Base-by-base conservation (phyloP, 345 rosid genomes). In the Excoecaria cochinchinensis region DNA sequence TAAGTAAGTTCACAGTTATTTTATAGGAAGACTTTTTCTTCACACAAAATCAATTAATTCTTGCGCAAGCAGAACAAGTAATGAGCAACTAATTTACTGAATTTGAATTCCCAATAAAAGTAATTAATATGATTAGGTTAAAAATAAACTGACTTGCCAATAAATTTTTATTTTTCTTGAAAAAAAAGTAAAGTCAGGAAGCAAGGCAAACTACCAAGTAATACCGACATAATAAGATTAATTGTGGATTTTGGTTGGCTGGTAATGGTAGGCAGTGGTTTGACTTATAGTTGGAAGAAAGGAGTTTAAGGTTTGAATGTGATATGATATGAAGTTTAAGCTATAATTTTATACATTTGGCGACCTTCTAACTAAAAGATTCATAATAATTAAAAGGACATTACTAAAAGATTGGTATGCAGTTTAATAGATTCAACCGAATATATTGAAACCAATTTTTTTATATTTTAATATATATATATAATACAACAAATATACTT, bases 321-420 rank as follows among this genome's bases (percentile, higher is more conserved):
- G n/a, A n/a, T n/a, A n/a, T n/a, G 31, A 31, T 31, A 31, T 31
- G 31, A 31, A 31, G 31, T 31, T 31, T 31, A 31, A 31, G 31
- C 31, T 31, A 31, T 0, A 31, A 31, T 31, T 31, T 31, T 31
- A 68, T 48, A 25, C 31, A 47, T 47, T 48, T 68, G 40, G 56
- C 47, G 57, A 68, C 71, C 71, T 68, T 68, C 71, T 68, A 68
- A 68, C 71, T 25, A 11, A 5, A 68, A 68, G 22, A 39, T 15
- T 16, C 1, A 44, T 25, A 60, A 25, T 25, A 31, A 11, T 24
- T 11, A 60, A 60, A 60, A 25, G 0, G 4, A 51, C 0, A 51
- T 51, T 11, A 12, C 2, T 3, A 11, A 51, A 51, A 8, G 19
- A 12, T 7, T 57, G 10, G 31, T 0, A 1, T 31, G 31, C 31